These are phyloP conservation scores for Septoria petroselini DNA, from an alignment of 2,329 filamentous ascomycete genomes.

Conservation along the genomic window DNA sequence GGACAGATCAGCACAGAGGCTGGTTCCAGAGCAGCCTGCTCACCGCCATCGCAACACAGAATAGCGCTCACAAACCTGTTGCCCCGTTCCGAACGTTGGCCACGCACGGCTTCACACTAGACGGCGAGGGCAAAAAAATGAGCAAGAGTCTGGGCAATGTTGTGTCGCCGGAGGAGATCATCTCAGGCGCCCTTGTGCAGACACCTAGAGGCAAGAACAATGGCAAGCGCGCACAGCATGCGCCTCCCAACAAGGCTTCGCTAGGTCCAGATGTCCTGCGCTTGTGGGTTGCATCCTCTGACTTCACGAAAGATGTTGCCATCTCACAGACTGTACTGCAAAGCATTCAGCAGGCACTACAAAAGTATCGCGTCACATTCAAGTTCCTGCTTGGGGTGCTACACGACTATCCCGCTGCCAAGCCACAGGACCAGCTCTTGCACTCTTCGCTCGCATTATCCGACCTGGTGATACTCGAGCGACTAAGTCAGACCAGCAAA, in stretches of 20 bases:
- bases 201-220: slow-evolving; percentile 48
- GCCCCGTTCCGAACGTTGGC: slow-evolving; percentile 86
- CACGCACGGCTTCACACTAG: slow-evolving; percentile 92
- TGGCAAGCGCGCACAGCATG: slow-evolving; percentile 38
- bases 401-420: slow-evolving; percentile 41
- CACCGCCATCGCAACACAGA: slow-evolving; percentile 70
- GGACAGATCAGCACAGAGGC: slow-evolving; percentile 90
- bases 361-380: slow-evolving; percentile 85
- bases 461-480: slow-evolving; percentile 74
- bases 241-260: slow-evolving; percentile 25
- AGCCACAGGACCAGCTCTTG: slow-evolving; percentile 4
- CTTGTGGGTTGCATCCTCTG: slow-evolving; percentile 85
- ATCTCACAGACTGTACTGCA: slow-evolving; percentile 76
- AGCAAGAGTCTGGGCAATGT: slow-evolving; percentile 94
- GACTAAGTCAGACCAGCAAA: slow-evolving; percentile 64
- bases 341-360: slow-evolving; percentile 69
- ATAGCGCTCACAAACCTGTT: slow-evolving; percentile 39
- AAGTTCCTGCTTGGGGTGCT: slow-evolving; percentile 81
- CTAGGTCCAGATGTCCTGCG: slow-evolving; percentile 84
- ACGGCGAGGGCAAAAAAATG: slow-evolving; percentile 93
- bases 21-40: slow-evolving; percentile 98
- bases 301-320: slow-evolving; percentile 84
- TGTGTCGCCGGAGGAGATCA: slow-evolving; percentile 75
- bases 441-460: slow-evolving; percentile 27
- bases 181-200: slow-evolving; percentile 75